These are phyloP conservation scores for Penicillium janthinellum DNA, from an alignment of 2,329 filamentous ascomycete species.

Conservation along the genomic window DNA sequence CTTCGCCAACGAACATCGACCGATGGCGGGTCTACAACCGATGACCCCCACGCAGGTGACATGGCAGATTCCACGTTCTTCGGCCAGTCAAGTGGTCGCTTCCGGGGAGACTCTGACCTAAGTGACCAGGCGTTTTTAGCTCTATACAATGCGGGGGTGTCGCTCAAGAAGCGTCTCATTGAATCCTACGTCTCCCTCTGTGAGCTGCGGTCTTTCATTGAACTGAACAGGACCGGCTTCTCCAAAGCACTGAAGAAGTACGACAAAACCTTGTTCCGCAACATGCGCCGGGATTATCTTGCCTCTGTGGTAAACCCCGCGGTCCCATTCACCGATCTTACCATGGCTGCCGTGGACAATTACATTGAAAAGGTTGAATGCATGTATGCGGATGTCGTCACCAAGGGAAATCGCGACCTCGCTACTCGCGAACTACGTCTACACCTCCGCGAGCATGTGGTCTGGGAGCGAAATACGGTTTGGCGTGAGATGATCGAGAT, in stretches of 20 bases:
- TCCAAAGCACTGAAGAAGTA: conserved; percentile 97
- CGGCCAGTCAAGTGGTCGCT: conserved; percentile 25
- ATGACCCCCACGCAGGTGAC: conserved; percentile 35
- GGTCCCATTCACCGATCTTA: conserved; percentile 76
- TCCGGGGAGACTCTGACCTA: conserved; percentile 69
- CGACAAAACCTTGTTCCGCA: conserved; percentile 89
- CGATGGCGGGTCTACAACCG: conserved; percentile 31
- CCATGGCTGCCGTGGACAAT: conserved; percentile 69
- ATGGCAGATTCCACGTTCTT: conserved; percentile 40
- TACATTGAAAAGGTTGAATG: conserved; percentile 74
- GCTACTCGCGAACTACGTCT: conserved; percentile 85
- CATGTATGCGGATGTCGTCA: conserved; percentile 79
- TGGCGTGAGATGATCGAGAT: conserved; percentile 99
- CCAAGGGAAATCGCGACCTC: conserved; percentile 72
- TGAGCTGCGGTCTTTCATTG: conserved; percentile 92
- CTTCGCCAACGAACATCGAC: conserved; percentile 26
- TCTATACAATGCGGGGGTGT: conserved; percentile 72
- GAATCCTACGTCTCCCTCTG: conserved; percentile 88
- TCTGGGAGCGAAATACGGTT: conserved; percentile 98
- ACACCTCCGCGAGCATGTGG: conserved; percentile 92
- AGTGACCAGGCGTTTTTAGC: conserved; percentile 71
- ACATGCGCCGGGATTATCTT: conserved; percentile 77
- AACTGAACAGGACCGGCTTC: conserved; percentile 96
- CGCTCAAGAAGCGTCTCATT: conserved; percentile 88
- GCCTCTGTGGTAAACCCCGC: conserved; percentile 71